Evolutionary conservation across 2,329 filamentous ascomycete genomes (phyloP), one percentile per base, ranked within the genome.

Genomic region (Fusarium sacchari): DNA sequence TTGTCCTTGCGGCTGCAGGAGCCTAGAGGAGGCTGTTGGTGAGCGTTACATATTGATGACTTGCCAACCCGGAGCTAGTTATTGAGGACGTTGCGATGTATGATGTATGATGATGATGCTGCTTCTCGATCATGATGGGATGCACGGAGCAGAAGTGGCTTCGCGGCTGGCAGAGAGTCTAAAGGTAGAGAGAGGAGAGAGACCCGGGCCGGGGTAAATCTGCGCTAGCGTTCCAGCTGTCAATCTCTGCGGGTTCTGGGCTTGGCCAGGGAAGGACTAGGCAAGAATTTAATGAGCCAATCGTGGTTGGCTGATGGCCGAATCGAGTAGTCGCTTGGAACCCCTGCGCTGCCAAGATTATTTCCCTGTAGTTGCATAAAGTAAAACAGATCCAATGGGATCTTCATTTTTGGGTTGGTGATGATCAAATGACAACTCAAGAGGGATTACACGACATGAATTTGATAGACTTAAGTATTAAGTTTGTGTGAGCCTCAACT

Each of bases 251-350:
- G 60, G 64, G 55, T 55, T 72, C 37, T 55, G 60, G 60, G 47
- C 70, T 75, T 69, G 62, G 56, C 76, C 71, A 72, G 75, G 73
- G 73, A 74, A 58, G 72, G 66, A 67, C 55, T 71, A 64, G 58
- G 60, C 65, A 60, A 60, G 57, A 63, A 66, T 28, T 28, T 43
- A 30, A 60, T 67, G 64, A 63, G 62, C 77, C 77, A 78, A 78
- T 78, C 67, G 67, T 63, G 72, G 60, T 66, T 60, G 53, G 67
- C 63, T 69, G 67, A 43, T 64, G 67, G 65, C 76, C 76, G 47
- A 78, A 78, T 78, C 73, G 75, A 78, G 76, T 77, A 78, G 76
- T 78, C 66, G 62, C 66, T 69, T 68, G 64, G 49, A 60, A 76
- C 60, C 76, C 76, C 60, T 78, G 76, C 63, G 47, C 36, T 56